Percentiles rank a stretch among this genome's conserved stretches.
Evolutionary conservation across 768 basidiomycete genomes (phyloP).

Genomic region (Phanerodontia chrysosporium): DNA sequence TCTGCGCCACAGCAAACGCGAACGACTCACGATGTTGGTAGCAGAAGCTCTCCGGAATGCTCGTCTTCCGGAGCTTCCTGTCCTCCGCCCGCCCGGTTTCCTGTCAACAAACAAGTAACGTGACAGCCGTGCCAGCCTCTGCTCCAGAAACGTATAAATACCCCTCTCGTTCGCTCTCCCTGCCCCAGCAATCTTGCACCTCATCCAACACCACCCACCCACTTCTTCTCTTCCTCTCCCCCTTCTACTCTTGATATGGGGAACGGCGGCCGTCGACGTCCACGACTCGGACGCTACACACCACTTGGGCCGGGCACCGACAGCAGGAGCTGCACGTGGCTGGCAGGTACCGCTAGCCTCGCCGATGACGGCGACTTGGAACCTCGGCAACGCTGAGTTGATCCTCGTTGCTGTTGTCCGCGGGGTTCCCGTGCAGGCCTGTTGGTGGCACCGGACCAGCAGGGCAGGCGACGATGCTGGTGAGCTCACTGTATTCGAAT

Average conservation of each 20-base stretch:
- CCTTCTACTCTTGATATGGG: neutral
- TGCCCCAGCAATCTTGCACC: neutral
- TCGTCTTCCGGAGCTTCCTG: neutral
- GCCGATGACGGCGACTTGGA: neutral
- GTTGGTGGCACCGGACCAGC: neutral
- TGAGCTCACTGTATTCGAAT: neutral
- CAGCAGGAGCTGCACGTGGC: neutral
- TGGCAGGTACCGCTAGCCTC: neutral
- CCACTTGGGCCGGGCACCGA: neutral
- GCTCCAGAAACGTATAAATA: neutral
- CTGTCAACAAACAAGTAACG: neutral
- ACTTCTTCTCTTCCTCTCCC: neutral
- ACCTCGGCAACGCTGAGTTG: neutral
- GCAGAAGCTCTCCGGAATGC: neutral
- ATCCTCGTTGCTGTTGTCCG: neutral
- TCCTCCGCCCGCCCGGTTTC: neutral
- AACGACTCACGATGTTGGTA: too few relatives aligned
- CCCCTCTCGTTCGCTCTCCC: neutral
- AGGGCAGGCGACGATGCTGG: neutral
- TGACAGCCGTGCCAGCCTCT: neutral
- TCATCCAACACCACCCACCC: neutral
- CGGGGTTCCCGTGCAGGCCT: neutral
- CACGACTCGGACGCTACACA: neutral
- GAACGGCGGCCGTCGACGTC: neutral
- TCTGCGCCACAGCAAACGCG: too few relatives aligned